phyloP scores from a whole-genome alignment of 331 rosid species.

The Quercus tomentella region DNA sequence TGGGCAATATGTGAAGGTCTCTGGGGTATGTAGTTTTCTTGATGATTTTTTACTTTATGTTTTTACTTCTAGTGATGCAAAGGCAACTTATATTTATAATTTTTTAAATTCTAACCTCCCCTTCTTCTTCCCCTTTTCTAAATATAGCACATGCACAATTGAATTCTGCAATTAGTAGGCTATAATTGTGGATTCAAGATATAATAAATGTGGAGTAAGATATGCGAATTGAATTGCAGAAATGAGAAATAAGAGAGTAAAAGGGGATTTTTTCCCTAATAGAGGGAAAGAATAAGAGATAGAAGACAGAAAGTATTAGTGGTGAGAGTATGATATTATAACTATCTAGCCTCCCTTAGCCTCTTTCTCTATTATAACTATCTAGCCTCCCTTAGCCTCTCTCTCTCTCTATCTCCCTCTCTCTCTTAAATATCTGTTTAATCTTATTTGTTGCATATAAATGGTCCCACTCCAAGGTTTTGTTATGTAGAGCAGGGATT shows the following conservation, averaged over 20 bases:
- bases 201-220: not conserved
- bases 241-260: not conserved
- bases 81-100: not conserved
- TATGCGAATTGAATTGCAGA: not conserved
- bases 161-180: not conserved
- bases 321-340: no score
- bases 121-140: not conserved
- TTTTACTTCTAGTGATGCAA: not conserved
- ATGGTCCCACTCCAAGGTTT: no score
- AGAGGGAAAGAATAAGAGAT: no score
- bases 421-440: no score
- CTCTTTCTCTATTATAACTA: no score
- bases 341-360: no score
- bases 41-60: not conserved
- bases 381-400: no score
- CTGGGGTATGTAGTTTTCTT: constrained; percentile 66
- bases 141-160: not conserved
- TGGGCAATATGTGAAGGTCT: constrained; percentile 95
- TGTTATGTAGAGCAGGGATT: constrained; percentile 33
- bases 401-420: no score
- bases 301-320: no score
- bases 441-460: no score
- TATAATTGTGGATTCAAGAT: not conserved
- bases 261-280: no score
- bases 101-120: not conserved